phyloP scores from a whole-genome alignment of 2,329 filamentous ascomycete genomes.

The Fusarium aywerte region DNA sequence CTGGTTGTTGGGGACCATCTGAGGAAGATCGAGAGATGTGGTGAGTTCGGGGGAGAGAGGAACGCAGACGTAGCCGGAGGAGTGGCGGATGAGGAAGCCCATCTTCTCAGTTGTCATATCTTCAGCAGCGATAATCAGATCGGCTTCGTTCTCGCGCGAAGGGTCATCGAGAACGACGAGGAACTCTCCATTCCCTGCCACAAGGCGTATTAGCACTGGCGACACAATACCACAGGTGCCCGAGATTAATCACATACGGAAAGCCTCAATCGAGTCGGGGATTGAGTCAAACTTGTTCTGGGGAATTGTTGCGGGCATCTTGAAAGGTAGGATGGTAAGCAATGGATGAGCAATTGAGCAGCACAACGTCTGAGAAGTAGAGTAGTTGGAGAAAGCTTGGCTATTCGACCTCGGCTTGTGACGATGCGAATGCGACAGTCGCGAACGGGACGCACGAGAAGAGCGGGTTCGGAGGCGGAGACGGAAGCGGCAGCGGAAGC shows the following conservation, averaged over 20 bases:
- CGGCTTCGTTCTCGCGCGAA: slow-evolving; percentile 95
- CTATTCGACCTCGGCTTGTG: slow-evolving; percentile 38
- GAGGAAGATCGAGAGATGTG: slow-evolving; percentile 78
- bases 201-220: slow-evolving; percentile 23
- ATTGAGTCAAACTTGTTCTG: slow-evolving; percentile 70
- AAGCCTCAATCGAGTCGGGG: slow-evolving; percentile 71
- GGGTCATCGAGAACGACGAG: slow-evolving; percentile 94
- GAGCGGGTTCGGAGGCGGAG: slow-evolving; percentile 40
- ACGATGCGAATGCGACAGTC: slow-evolving; percentile 30
- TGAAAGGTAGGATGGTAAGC: slow-evolving; percentile 18
- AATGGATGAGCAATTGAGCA: slow-evolving; percentile 6
- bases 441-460: slow-evolving; percentile 35
- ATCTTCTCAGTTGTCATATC: slow-evolving; percentile 88
- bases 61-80: slow-evolving; percentile 90
- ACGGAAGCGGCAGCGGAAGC: slow-evolving; percentile 30
- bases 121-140: slow-evolving; percentile 93
- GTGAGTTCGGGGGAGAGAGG: slow-evolving; percentile 79
- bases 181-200: slow-evolving; percentile 82
- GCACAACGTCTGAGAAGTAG: background rate
- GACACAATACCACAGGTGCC: background rate
- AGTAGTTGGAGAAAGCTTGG: slow-evolving; percentile 3
- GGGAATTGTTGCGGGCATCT: slow-evolving; percentile 64
- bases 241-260: slow-evolving; percentile 61
- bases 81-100: slow-evolving; percentile 94
- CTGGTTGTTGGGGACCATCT: slow-evolving; percentile 81